phyloP scores from a whole-genome alignment of 495 filamentous ascomycete genomes.

The Parathielavia appendiculata region DNA sequence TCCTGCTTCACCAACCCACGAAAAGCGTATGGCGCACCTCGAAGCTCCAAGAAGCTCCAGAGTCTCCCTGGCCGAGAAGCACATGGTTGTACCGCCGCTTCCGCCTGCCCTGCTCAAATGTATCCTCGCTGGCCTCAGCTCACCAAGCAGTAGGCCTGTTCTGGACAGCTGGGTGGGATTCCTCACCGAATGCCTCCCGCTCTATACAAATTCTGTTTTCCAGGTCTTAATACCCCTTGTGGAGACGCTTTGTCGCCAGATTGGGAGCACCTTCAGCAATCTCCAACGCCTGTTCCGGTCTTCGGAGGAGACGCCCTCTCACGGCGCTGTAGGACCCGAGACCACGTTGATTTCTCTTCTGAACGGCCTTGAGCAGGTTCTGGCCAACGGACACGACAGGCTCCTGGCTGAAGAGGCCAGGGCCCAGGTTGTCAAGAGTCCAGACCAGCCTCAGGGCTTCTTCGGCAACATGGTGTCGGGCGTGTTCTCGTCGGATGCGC shows the following conservation, averaged over 20 bases:
- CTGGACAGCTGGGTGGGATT: conserved; percentile 89
- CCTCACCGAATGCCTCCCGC: conserved; percentile 74
- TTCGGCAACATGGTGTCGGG: conserved; percentile 97
- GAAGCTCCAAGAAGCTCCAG: conserved; percentile 27
- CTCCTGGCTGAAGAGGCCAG: conserved; percentile 71
- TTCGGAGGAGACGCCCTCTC: conserved; percentile 28
- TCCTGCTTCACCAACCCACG: conserved; percentile 39
- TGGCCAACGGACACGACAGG: conserved; percentile 82
- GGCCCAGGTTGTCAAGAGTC: conserved; percentile 60
- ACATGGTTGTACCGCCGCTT: conserved; percentile 47
- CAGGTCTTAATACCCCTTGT: conserved; percentile 86
- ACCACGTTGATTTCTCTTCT: conserved; percentile 69
- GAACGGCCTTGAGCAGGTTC: conserved; percentile 82
- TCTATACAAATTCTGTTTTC: conserved; percentile 78
- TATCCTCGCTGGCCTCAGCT: conserved; percentile 74
- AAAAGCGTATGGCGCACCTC: conserved; percentile 36
- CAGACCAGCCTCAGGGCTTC: conserved; percentile 83
- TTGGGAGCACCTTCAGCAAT: conserved; percentile 60
- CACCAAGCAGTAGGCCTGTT: conserved; percentile 64
- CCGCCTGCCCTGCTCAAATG: conserved; percentile 74
- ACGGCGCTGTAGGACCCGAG: conserved; percentile 49
- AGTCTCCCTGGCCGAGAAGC: conserved; percentile 27
- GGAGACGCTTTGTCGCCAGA: conserved; percentile 76
- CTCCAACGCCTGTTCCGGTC: conserved; percentile 55
- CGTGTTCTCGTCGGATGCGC: conserved; percentile 75